Evolutionary conservation across 352 stramenopile species (phyloP), one percentile per base, ranked within the genome.

Genomic region (Globisporangium recalcitrans): DNA sequence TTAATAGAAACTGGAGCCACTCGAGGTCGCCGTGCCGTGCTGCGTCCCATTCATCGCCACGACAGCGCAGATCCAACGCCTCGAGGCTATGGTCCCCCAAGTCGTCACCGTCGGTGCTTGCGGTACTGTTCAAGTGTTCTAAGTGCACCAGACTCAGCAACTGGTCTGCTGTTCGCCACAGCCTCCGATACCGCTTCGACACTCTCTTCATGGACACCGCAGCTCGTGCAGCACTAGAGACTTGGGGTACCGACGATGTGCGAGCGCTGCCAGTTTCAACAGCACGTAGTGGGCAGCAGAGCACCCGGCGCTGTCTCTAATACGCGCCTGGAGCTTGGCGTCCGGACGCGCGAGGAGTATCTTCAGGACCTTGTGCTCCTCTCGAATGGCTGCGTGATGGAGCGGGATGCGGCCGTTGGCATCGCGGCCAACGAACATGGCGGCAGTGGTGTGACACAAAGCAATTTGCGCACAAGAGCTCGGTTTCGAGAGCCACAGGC

Each of bases 11-110:
- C 52, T 72, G 36, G 2, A 91, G 64, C 2, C 81, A 67, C 16
- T 71, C 57, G 3, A 79, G 46, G 38, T 89, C 70, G 8, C 75
- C 79, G 27, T 34, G 57, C 4, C 67, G 67, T 51, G 74, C 77
- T 1, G 65, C 68, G 49, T 88, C 77, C 79, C 79, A 91, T 10
- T 64, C 8, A 59, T 87, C 75, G 4, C 79, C 81, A 42, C 81
- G 69, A 58, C 55, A 78, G 13, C 40, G 56, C n/a, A 70, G 40
- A 49, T 91, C 81, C 21, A 81, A 34, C 3, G 29, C 26, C 42
- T 60, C 48, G 10, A 56, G 11, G 3, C 16, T 21, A 19, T 40
- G n/a, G 16, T 42, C n/a, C 13, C 36, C 22, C 10, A 40, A 10
- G 26, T 62, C 48, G 14, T 29, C 21, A 22, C n/a, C n/a, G 19